Conservation (phyloP, 305 asterid genomes). For the Caryopteris hybrid region DNA sequence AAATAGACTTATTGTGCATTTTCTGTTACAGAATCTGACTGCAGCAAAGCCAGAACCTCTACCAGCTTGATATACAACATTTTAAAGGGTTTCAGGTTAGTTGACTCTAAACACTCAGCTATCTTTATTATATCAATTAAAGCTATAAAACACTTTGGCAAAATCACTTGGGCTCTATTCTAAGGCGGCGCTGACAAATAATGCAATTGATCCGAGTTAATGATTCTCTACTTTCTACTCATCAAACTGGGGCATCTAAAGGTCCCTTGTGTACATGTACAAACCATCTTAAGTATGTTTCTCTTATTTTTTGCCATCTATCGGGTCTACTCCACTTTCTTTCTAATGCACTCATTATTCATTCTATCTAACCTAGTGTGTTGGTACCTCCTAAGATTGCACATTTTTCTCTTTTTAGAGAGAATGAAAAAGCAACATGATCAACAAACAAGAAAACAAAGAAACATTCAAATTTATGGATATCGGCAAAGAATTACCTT, state of each 20-base stretch:
- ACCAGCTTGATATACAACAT: neutral
- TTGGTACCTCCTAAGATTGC: neutral
- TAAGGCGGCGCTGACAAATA: neutral
- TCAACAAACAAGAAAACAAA: neutral
- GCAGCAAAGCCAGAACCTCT: neutral
- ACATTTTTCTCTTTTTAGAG: conserved; percentile 1
- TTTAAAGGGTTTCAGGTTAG: neutral
- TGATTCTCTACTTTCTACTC: neutral
- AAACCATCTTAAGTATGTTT: neutral
- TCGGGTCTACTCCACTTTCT: neutral
- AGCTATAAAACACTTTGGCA: neutral
- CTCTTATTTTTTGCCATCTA: neutral
- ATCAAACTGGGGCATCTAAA: neutral
- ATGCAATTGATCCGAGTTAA: neutral
- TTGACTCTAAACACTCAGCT: neutral
- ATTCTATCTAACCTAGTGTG: neutral
- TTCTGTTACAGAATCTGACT: neutral
- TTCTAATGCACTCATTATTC: neutral
- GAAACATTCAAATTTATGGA: neutral
- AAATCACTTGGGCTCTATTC: neutral
- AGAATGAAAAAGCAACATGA: conserved; percentile 2
- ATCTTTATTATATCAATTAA: neutral
- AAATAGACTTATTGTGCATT: neutral
- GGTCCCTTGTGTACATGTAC: neutral
- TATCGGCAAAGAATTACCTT: conserved; percentile 37